Evolutionary conservation across 75 land plant genomes (phyloP).

Genomic region (Selaginella tamariscina): DNA sequence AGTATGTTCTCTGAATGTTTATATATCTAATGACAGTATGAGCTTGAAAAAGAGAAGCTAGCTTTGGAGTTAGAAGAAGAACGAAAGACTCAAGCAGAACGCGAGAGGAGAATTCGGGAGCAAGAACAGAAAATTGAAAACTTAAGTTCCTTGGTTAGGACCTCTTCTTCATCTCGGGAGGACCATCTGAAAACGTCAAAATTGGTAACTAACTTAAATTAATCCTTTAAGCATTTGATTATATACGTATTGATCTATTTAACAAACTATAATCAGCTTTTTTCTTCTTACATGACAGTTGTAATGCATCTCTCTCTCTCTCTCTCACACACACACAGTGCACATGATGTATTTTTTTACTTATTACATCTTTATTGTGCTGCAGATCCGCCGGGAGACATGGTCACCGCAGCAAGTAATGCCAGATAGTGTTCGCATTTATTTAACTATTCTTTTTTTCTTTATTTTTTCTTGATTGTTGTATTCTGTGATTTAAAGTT

Average conservation of each 20-base stretch:
- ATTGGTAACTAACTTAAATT: constrained; percentile 17
- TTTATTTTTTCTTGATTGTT: too few species aligned
- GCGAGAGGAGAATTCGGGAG: background rate
- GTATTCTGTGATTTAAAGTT: constrained; percentile 15
- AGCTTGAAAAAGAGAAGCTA: constrained; percentile 2
- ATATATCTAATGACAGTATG: too few species aligned
- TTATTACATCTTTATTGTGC: background rate
- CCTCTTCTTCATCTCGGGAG: constrained; percentile 22
- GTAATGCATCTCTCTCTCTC: too few species aligned
- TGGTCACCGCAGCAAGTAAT: constrained; percentile 23
- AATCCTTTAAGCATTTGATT: too few species aligned
- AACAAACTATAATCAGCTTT: background rate
- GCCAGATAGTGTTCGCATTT: constrained; percentile 10
- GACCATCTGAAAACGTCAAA: constrained; percentile 17
- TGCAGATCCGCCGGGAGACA: constrained; percentile 24
- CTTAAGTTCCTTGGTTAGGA: background rate
- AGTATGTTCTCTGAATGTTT: too few species aligned
- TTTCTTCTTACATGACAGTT: background rate
- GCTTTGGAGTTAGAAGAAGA: constrained; percentile 4
- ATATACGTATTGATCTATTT: background rate
- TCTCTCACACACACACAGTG: too few species aligned
- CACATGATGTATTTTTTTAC: too few species aligned
- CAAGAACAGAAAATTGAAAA: constrained; percentile 7
- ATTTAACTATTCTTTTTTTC: too few species aligned
- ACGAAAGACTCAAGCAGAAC: background rate